Base-by-base conservation (phyloP, 495 filamentous ascomycete genomes). In the Aspergillus sclerotiicarbonarius region DNA sequence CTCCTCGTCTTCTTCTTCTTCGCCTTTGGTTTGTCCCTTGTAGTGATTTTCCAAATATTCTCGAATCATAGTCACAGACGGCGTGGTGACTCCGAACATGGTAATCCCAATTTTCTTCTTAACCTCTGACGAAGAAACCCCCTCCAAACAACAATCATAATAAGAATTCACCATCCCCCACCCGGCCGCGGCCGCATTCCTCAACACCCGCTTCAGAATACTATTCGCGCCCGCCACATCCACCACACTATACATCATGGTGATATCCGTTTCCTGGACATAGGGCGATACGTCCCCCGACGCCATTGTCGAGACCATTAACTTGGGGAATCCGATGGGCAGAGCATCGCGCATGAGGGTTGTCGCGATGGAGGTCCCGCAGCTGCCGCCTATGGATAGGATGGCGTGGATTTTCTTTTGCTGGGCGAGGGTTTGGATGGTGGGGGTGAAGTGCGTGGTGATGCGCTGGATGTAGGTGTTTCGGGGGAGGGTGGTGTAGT, bases 11-110 rank as follows among this genome's bases (percentile, higher is more conserved):
- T 25, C 25, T 25, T 25, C 5, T 25, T 25, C 25, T 2, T 25
- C 60, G 49, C 73, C 64, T 2, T 70, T 53, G 0, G 18, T 12
- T 80, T 77, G 1, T 88, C n/a, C n/a, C n/a, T n/a, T 66, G 51
- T 74, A 65, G 10, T 3, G 2, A 8, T 3, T 7, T 5, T 13
- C 12, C 5, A 49, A 9, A 12, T n/a, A 29, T 6, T 67, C 44
- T 1, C 81, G 75, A 5, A 82, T 76, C 3, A 57, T 59, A 46
- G 81, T 77, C 0, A 84, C 87, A 9, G 76, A 79, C 0, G 85
- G 84, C 0, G 85, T 90, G 1, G 87, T 90, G 8, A 90, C 86
- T 8, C 87, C 87, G 62, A 89, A 90, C 87, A 90, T 89, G 31
- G 85, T 87, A 41, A 89, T 79, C 0, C 80, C 86, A 10, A 89